Evolutionary conservation across 495 filamentous ascomycete species (phyloP).

Genomic region (Talaromyces liani): DNA sequence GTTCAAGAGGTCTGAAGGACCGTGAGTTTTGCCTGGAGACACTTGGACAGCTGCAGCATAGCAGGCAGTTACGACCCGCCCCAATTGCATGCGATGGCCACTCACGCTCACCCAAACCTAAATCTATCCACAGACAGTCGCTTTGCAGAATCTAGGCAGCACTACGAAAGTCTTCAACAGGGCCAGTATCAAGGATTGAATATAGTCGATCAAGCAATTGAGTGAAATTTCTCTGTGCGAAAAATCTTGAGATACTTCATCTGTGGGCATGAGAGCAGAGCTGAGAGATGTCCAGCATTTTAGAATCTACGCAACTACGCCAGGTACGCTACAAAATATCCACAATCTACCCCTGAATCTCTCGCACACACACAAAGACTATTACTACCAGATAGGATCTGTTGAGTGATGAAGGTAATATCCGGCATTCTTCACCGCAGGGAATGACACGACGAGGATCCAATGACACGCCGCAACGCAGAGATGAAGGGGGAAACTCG

Average conservation of each 20-base stretch:
- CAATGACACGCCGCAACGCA: background rate
- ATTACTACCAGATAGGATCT: background rate
- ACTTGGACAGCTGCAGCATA: background rate
- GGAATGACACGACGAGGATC: background rate
- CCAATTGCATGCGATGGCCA: background rate
- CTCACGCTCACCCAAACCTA: background rate
- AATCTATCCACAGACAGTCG: background rate
- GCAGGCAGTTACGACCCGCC: background rate
- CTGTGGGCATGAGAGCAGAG: background rate
- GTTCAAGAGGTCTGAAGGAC: background rate
- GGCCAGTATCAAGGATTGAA: background rate
- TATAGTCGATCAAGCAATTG: background rate
- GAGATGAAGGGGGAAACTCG: background rate
- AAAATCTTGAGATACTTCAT: background rate
- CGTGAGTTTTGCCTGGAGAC: background rate
- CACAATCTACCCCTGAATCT: background rate
- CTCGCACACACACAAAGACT: background rate
- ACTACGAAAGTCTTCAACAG: background rate
- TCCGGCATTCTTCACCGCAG: background rate
- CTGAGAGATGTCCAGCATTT: background rate
- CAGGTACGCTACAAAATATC: background rate
- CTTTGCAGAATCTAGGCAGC: background rate
- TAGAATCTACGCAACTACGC: background rate
- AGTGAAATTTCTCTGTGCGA: background rate
- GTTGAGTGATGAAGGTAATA: background rate